Evolutionary conservation across 768 basidiomycete species (phyloP), one percentile per base, ranked within the genome.

Genomic region (Pleurotus giganteus): DNA sequence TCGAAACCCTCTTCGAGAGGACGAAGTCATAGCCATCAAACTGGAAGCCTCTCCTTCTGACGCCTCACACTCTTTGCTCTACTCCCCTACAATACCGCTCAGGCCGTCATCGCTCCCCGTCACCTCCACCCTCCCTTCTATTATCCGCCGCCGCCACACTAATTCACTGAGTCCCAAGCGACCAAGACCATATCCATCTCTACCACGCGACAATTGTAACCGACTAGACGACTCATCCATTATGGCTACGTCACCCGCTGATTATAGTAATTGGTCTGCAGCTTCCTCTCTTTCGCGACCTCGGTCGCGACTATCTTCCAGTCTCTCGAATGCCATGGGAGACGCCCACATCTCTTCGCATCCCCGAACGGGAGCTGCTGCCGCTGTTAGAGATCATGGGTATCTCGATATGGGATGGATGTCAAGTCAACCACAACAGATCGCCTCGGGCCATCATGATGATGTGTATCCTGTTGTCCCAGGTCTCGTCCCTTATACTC

Each of bases 281-380:
- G 37, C 19, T 31, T 26, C 53, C 36, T 36, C 24, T n/a, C 46
- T 45, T 55, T 39, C 17, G 77, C 82, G 0, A 70, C 65, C 64
- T 77, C 77, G 59, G 71, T 66, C 37, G 34, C 47, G 47, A 29
- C 66, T 79, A 34, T 78, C 79, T 57, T 77, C 74, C 46, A 80
- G 75, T 52, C 71, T 89, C 54, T 81, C 80, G 24, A 84, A 84
- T 55, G 85, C 87, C 23, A 81, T 89, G 68, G 84, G 82, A 47
- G 83, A 85, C 36, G 60, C 70, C 56, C 74, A 24, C 69, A 73
- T 66, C 63, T 53, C 70, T 45, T 21, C 63, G 19, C 59, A 55
- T 53, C 57, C 67, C 34, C 61, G 67, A 6, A 59, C 56, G 28
- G 60, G 62, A 57, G 57, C 60, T 55, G 60, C 69, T 54, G 56